Conservation (phyloP, 176 grass and related monocot species). For the Oryza longistaminata region DNA sequence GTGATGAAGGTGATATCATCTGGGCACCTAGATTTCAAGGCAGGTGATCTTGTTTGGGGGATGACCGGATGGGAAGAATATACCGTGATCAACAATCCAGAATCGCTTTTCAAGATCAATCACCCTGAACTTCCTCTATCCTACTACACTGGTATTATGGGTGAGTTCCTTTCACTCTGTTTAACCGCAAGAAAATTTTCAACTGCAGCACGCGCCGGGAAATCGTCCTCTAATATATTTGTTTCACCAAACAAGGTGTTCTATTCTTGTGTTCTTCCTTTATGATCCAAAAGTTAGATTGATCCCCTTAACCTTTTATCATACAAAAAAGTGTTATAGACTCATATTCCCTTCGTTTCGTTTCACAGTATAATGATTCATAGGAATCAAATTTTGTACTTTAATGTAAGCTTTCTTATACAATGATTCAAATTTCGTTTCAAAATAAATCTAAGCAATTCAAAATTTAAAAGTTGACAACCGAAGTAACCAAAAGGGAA, state of each 20-base stretch:
- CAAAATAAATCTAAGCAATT: too few species aligned
- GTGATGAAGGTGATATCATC: slow-evolving; percentile 70
- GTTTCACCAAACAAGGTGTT: too few species aligned
- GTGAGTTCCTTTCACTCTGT: slow-evolving; percentile 18
- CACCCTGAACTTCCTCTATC: slow-evolving; percentile 62
- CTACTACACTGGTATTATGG: slow-evolving; percentile 65
- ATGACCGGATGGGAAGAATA: slow-evolving; percentile 72
- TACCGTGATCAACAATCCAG: slow-evolving; percentile 42
- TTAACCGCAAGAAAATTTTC: neutral
- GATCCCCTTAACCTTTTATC: neutral
- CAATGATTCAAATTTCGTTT: too few species aligned
- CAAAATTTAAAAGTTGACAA: too few species aligned
- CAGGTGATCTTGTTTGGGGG: slow-evolving; percentile 53
- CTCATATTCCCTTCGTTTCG: too few species aligned
- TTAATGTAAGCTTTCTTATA: too few species aligned
- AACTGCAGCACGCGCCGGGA: neutral
- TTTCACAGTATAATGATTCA: too few species aligned
- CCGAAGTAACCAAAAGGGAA: too few species aligned
- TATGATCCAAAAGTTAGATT: too few species aligned
- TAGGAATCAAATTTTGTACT: too few species aligned
- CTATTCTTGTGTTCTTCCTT: too few species aligned
- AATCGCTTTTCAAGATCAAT: slow-evolving; percentile 55
- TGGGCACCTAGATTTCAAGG: slow-evolving; percentile 43
- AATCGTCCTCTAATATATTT: neutral
- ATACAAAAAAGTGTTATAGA: neutral